phyloP scores from a whole-genome alignment of 176 grass and related monocot species.

The bread wheat (Triticum aestivum) region IWGSC_CS_RefSeq_v2.1 NC_057800.1:660159049-660159548 shows the following conservation, averaged over 20 bases:
- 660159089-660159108: slow-evolving; percentile 2
- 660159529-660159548: slow-evolving; percentile 31
- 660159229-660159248: not conserved
- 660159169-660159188: no score
- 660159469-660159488: slow-evolving; percentile 17
- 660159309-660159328: no score
- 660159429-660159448: slow-evolving; percentile 38
- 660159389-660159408: not conserved
- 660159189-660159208: no score
- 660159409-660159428: not conserved
- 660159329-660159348: no score
- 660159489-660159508: not conserved
- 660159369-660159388: not conserved
- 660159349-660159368: not conserved
- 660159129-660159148: not conserved
- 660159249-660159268: not conserved
- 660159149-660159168: not conserved
- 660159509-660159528: not conserved
- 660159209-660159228: not conserved
- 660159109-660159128: not conserved
- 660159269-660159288: no score
- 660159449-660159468: slow-evolving; percentile 30
- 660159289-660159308: no score
- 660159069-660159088: slow-evolving; percentile 25
- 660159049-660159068: slow-evolving; percentile 24